phyloP scores from a whole-genome alignment of 2,329 filamentous ascomycete species.

The Hymenoscyphus infarciens region DNA sequence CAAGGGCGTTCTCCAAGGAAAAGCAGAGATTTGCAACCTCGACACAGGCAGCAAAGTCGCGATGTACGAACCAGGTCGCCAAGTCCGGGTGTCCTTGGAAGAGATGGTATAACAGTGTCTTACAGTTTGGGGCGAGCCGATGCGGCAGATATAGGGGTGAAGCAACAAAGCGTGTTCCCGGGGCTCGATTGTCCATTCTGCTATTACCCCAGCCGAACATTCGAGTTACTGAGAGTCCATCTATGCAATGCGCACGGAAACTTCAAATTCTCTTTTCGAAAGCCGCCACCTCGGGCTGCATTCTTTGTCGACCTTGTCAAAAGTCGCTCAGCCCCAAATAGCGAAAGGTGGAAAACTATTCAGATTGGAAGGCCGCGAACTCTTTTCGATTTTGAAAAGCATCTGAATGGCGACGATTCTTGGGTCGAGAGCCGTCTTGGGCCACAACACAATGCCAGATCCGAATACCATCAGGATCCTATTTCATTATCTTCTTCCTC shows the following conservation, averaged over 20 bases:
- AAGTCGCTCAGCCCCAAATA: constrained; percentile 23
- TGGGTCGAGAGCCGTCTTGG: constrained; percentile 45
- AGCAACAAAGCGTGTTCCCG: constrained; percentile 21
- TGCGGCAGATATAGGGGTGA: constrained; percentile 21
- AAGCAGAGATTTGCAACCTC: not conserved
- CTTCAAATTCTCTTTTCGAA: constrained; percentile 28
- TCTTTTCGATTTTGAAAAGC: constrained; percentile 45
- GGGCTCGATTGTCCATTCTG: constrained; percentile 31
- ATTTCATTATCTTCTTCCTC: constrained; percentile 26
- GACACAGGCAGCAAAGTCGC: not conserved
- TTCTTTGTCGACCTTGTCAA: constrained; percentile 35
- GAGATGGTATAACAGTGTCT: constrained; percentile 25
- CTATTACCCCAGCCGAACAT: constrained; percentile 11
- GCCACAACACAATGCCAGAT: constrained; percentile 35
- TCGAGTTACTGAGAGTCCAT: constrained; percentile 28
- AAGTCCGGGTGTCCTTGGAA: constrained; percentile 22
- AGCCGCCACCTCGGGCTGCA: constrained; percentile 39
- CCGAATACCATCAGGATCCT: constrained; percentile 19
- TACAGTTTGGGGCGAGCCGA: constrained; percentile 28
- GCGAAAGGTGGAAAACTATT: constrained; percentile 38
- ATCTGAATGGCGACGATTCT: constrained; percentile 44
- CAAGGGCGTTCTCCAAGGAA: constrained; percentile 47
- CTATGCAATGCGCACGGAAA: constrained; percentile 25
- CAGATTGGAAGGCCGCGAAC: constrained; percentile 43
- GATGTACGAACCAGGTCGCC: not conserved